phyloP scores from a whole-genome alignment of 2,329 filamentous ascomycete genomes.

The Sporothrix globosa region DNA sequence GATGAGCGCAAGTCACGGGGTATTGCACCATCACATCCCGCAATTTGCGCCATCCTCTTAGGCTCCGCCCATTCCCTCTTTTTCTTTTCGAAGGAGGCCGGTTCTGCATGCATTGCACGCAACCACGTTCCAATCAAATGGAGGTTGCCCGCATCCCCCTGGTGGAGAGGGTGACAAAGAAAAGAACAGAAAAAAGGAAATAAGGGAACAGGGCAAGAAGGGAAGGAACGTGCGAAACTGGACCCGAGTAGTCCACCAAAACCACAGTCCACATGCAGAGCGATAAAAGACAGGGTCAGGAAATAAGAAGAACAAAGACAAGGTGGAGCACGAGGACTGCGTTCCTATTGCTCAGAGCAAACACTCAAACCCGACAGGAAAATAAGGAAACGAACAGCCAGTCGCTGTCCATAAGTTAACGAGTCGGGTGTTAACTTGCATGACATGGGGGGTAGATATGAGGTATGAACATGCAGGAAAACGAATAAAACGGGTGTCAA shows the following conservation, averaged over 20 bases:
- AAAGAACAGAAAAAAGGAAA: conserved; percentile 4
- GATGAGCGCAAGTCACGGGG: conserved; percentile 54
- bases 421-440: conserved; percentile 14
- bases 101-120: conserved; percentile 37
- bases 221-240: not conserved
- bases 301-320: not conserved
- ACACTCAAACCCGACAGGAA: no score
- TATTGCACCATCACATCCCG: conserved; percentile 61
- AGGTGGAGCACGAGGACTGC: conserved; percentile 1
- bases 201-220: conserved; percentile 1
- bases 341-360: not conserved
- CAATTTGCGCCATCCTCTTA: conserved; percentile 50
- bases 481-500: not conserved
- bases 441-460: not conserved
- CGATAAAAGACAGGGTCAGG: not conserved
- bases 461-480: conserved; percentile 1
- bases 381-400: not conserved
- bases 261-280: not conserved
- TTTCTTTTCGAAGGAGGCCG: conserved; percentile 20
- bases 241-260: conserved; percentile 19
- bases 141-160: conserved; percentile 13
- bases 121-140: conserved; percentile 43
- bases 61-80: conserved; percentile 36
- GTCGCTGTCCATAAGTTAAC: not conserved
- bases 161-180: conserved; percentile 14